Base-by-base conservation (phyloP, 2,329 filamentous ascomycete species). In the Ustilaginoidea virens region DNA sequence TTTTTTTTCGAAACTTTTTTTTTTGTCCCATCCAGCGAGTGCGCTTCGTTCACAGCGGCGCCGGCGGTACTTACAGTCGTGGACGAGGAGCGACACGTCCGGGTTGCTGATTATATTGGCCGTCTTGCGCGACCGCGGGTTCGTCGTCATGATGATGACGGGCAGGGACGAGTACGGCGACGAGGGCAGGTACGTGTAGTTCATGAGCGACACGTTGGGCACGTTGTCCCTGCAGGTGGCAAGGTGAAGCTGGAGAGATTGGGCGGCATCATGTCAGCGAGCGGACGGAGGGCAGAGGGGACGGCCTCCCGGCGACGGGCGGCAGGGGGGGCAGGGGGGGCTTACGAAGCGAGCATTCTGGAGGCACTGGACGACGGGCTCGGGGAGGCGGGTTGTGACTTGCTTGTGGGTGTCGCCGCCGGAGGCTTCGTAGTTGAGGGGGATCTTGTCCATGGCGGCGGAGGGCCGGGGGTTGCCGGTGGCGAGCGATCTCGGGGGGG, bases 151-250 rank as follows among this genome's bases (percentile, higher is more conserved):
- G 63, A 96, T 79, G 48, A 96, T 92, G 38, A 85, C 79, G n/a
- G 83, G 77, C n/a, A 60, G 56, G 29, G 66, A 48, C 22, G 70
- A 67, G 53, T 74, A 78, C 22, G 74, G 75, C 11, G 80, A 81
- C 5, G 67, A 74, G 22, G 85, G 79, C 14, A 98, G 78, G 58
- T 94, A 96, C 47, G 90, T 96, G 62, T 96, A 96, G 63, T 92
- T 94, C 90, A 98, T 98, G 39, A 98, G 73, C 21, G 85, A 92
- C 40, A 96, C 82, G 52, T 96, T 83, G 7, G 90, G 90, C 38
- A 74, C 64, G 46, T 90, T 79, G 41, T 79, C 66, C 42, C 74
- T 74, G 53, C 80, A 92, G 32, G 90, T 98, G 43, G 90, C 86
- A 30, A 98, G 78, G 55, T 98, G 90, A 41, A 98, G 82, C 85